Evolutionary conservation across 2,329 filamentous ascomycete species (phyloP).

Genomic region (Dactylellina sp.): DNA sequence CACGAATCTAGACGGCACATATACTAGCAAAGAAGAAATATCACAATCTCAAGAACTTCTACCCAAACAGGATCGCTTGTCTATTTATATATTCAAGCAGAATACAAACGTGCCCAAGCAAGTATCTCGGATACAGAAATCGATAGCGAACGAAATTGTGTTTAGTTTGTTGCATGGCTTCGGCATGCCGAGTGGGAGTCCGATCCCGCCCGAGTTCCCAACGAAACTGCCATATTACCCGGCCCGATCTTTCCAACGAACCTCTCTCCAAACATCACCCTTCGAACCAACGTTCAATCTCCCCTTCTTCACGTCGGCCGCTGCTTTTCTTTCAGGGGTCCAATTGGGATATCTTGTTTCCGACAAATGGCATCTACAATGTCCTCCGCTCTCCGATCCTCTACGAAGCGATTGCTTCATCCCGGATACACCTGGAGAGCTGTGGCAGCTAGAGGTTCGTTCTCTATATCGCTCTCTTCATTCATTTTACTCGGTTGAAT

Average conservation of each 20-base stretch:
- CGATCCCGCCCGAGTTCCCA: conserved; percentile 40
- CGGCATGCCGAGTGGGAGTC: conserved; percentile 50
- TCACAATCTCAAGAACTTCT: no score
- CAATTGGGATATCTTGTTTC: conserved; percentile 9
- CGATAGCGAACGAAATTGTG: not conserved
- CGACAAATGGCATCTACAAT: conserved; percentile 44
- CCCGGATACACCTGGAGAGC: conserved; percentile 36
- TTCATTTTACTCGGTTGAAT: no score
- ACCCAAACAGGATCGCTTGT: no score
- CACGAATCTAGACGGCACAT: no score
- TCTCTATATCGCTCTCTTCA: not conserved
- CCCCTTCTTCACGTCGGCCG: not conserved
- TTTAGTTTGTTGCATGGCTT: not conserved
- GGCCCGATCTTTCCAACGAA: conserved; percentile 34
- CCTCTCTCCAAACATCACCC: not conserved
- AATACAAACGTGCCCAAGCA: no score
- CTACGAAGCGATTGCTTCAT: conserved; percentile 33
- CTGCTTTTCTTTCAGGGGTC: no score
- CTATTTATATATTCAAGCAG: no score
- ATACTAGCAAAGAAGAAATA: no score
- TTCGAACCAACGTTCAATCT: conserved; percentile 1
- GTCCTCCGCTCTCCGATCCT: conserved; percentile 52
- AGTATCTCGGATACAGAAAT: not conserved
- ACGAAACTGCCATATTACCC: conserved; percentile 55
- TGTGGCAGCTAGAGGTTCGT: conserved; percentile 33